phyloP scores from a whole-genome alignment of 768 basidiomycete species.

The Basidioascus undulatus region DNA sequence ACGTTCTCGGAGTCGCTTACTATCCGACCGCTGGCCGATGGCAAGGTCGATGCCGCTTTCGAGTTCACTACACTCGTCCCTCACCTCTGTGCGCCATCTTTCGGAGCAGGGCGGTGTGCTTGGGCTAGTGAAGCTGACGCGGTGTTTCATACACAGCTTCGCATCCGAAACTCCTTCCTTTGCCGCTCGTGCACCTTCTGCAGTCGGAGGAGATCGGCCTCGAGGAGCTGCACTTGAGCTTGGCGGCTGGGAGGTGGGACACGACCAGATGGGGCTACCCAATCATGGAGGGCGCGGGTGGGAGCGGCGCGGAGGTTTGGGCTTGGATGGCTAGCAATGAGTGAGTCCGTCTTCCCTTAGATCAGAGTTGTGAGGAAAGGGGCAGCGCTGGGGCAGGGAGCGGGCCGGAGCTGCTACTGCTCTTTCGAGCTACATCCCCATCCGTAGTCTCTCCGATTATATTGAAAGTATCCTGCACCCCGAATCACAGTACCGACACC shows the following conservation, averaged over 20 bases:
- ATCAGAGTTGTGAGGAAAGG: neutral
- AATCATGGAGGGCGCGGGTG: slow-evolving; percentile 37
- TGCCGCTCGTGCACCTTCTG: slow-evolving; percentile 64
- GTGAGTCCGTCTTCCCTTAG: neutral
- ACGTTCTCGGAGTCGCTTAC: slow-evolving; percentile 28
- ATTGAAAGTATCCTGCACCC: neutral
- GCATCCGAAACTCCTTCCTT: slow-evolving; percentile 40
- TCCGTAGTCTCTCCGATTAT: too few species aligned
- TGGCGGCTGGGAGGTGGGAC: slow-evolving; percentile 84
- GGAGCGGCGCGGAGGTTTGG: slow-evolving; percentile 38
- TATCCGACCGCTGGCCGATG: slow-evolving; percentile 45
- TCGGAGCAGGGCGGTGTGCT: slow-evolving; percentile 31
- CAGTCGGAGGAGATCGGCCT: slow-evolving; percentile 59
- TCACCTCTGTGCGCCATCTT: slow-evolving; percentile 12
- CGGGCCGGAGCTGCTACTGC: slow-evolving; percentile 16
- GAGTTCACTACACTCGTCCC: slow-evolving; percentile 36
- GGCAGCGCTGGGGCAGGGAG: slow-evolving; percentile 8
- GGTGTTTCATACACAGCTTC: slow-evolving; percentile 19
- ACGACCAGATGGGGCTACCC: slow-evolving; percentile 66
- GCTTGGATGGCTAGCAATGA: slow-evolving; percentile 58
- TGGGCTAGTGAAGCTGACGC: slow-evolving; percentile 23
- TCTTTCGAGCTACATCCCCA: neutral
- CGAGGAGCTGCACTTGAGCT: slow-evolving; percentile 68
- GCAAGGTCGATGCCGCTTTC: slow-evolving; percentile 57
- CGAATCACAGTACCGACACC: slow-evolving; percentile 31